Evolutionary conservation across 192 early-diverging fungal genomes (phyloP).

Genomic region (Globomyces pollinis-pini): DNA sequence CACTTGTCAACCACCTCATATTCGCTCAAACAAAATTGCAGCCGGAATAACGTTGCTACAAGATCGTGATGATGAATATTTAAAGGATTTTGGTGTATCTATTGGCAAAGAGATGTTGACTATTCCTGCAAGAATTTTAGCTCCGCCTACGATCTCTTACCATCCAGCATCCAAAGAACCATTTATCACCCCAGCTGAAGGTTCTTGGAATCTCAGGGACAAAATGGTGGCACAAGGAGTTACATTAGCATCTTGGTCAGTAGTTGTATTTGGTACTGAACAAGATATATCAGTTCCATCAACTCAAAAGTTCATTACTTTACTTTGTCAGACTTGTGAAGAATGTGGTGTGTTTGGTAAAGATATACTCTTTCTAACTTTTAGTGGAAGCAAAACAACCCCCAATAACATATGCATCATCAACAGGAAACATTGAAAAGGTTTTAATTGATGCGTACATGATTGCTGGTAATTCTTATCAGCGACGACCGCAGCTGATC

Average conservation of each 20-base stretch:
- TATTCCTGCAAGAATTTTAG: conserved; percentile 71
- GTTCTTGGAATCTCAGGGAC: conserved; percentile 85
- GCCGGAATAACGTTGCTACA: conserved; percentile 60
- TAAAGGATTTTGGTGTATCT: conserved; percentile 68
- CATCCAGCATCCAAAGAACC: conserved; percentile 56
- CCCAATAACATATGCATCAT: conserved; percentile 48
- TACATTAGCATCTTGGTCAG: conserved; percentile 70
- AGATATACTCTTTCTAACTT: too few relatives aligned
- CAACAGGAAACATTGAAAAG: conserved; percentile 59
- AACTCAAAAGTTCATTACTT: conserved; percentile 66
- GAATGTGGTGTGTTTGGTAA: conserved; percentile 61
- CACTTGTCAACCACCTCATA: conserved; percentile 74
- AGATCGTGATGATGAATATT: conserved; percentile 63
- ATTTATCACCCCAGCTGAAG: conserved; percentile 50
- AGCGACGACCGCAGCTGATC: conserved; percentile 69
- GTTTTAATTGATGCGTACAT: conserved; percentile 65
- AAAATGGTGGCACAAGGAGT: conserved; percentile 69
- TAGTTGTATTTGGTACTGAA: conserved; percentile 66
- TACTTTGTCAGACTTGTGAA: conserved; percentile 63
- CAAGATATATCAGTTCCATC: conserved; percentile 37
- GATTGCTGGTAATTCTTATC: conserved; percentile 53
- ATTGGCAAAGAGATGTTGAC: conserved; percentile 57
- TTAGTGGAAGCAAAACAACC: conserved; percentile 44
- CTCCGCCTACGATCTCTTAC: conserved; percentile 69
- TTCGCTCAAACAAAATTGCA: conserved; percentile 80